phyloP scores from a whole-genome alignment of 2,329 filamentous ascomycete species.

The Sporothrix curviconia region DNA sequence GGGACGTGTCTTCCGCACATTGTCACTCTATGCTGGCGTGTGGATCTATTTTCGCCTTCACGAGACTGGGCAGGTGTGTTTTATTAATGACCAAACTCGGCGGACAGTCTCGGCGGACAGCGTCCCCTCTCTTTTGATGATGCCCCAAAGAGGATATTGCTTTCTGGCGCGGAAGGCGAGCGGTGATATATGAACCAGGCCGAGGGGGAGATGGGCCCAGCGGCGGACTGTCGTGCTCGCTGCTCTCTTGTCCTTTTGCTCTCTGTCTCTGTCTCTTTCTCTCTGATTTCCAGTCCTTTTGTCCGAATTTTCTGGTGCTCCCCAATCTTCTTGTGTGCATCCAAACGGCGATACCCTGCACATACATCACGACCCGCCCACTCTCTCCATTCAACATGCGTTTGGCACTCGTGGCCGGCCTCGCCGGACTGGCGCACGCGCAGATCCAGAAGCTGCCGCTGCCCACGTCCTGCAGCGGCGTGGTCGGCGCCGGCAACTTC shows the following conservation, averaged over 20 bases:
- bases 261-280: neutral
- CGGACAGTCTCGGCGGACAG: too few relatives aligned
- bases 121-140: neutral
- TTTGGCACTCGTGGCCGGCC: slow-evolving; percentile 20
- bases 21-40: too few relatives aligned
- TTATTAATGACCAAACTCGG: too few relatives aligned
- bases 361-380: neutral
- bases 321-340: neutral
- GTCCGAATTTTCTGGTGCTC: too few relatives aligned
- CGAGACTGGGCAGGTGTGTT: neutral
- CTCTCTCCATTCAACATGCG: neutral
- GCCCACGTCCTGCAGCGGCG: slow-evolving; percentile 30
- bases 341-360: neutral
- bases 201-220: neutral
- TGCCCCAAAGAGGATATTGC: neutral
- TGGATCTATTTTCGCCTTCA: too few relatives aligned
- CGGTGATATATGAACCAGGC: slow-evolving; percentile 5
- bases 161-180: neutral
- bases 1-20: slow-evolving; percentile 9
- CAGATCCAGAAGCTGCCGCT: slow-evolving; percentile 31
- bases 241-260: too few relatives aligned
- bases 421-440: slow-evolving; percentile 15
- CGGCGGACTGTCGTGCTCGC: too few relatives aligned
- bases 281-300: neutral
- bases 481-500: slow-evolving; percentile 28